Base-by-base conservation (phyloP, 345 rosid genomes). In the Turritis glabra region DNA sequence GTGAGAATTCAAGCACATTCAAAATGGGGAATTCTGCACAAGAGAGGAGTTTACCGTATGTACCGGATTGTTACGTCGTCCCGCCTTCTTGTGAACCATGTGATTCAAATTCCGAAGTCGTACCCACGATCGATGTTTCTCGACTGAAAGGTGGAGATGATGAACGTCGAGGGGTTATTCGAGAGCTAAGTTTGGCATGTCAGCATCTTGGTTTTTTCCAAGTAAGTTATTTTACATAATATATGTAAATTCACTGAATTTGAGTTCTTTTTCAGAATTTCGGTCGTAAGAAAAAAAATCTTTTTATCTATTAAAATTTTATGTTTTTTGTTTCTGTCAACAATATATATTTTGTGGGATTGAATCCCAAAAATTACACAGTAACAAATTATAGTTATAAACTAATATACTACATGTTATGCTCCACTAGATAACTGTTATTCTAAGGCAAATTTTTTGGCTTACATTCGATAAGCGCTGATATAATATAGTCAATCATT, bases 61-160 rank as follows among this genome's bases (percentile, higher is more conserved):
- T 84, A 19, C 86, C 84, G 0, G 77, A 80, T 9, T 74, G 83
- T 61, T 85, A 82, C 14, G 63, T 14, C 0, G 51, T 84, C 27
- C 87, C 87, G 2, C 27, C 74, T 52, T 50, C 81, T 4, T 58
- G 59, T 2, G 58, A 72, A 38, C 82, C 85, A 1, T 57, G 69
- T n/a, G 51, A 46, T 14, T 56, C 88, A 0, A 52, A 73, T 37
- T 12, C 38, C 0, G 80, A 74, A 15, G 21, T 2, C 25, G 55
- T 84, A 29, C 91, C 92, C 4, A 71, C 80, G 3, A 80, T 87
- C 74, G 91, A 91, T 33, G 44, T 89, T 23, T 63, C 75, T 55
- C 67, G 70, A n/a, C 37, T 91, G 72, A 76, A 72, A 30, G 72
- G 74, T 32, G 71, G 53, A 46, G 55, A 52, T 17, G 54, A 15